Evolutionary conservation across 2,329 filamentous ascomycete species (phyloP).

Genomic region (Colletotrichum siamense): DNA sequence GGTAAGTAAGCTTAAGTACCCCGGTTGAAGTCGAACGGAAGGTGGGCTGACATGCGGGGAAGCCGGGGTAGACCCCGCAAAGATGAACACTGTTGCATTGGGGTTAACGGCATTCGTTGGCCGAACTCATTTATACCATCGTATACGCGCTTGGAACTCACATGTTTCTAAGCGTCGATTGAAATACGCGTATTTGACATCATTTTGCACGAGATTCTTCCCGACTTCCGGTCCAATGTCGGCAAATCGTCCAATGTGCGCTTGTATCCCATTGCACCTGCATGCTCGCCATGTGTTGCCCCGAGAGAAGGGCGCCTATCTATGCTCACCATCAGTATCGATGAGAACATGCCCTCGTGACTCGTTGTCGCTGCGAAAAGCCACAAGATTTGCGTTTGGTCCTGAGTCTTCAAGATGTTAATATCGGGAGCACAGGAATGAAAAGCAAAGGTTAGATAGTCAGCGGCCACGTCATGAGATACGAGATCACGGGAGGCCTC

Average conservation of each 20-base stretch:
- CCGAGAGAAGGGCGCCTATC: too few species aligned
- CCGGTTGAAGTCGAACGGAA: not conserved
- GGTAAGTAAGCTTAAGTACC: not conserved
- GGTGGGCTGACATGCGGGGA: not conserved
- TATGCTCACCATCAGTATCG: rapidly evolving
- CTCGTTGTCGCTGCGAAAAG: not conserved
- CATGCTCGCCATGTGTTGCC: not conserved
- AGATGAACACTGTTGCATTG: not conserved
- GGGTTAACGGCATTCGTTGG: not conserved
- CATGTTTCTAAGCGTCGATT: not conserved
- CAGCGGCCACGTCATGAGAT: not conserved
- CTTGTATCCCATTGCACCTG: not conserved
- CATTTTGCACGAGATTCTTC: rapidly evolving
- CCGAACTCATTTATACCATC: not conserved
- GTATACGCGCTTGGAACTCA: not conserved
- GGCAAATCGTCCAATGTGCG: not conserved
- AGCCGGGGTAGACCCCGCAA: not conserved
- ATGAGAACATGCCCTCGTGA: rapidly evolving
- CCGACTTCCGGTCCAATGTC: not conserved
- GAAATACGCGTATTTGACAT: not conserved
- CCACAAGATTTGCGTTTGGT: rapidly evolving
- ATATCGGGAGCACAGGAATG: not conserved
- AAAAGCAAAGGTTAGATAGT: not conserved
- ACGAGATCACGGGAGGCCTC: rapidly evolving
- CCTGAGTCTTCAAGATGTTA: rapidly evolving